These are phyloP conservation scores for Xylaria bambusicola DNA, from an alignment of 495 filamentous ascomycete genomes.

Conservation along the genomic window DNA sequence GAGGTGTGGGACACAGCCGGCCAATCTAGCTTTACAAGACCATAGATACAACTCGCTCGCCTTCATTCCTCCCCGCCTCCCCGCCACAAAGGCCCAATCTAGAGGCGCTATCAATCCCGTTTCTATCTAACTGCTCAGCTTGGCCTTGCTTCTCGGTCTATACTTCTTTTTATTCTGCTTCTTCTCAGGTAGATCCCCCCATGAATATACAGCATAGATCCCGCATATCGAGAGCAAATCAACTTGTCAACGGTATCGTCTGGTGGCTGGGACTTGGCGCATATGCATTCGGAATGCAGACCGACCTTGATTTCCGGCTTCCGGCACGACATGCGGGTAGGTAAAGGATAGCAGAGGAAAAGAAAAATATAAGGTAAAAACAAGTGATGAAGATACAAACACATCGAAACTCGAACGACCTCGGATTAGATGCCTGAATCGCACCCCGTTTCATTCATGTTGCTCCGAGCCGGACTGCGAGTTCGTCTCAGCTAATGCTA, in stretches of 20 bases:
- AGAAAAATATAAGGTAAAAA: slow-evolving; percentile 7
- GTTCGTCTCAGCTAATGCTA: slow-evolving; percentile 9
- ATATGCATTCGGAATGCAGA: slow-evolving; percentile 20
- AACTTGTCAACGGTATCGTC: slow-evolving; percentile 6
- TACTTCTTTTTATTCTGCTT: background rate
- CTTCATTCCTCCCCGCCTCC: background rate
- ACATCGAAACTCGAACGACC: background rate
- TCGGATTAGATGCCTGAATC: too few relatives aligned
- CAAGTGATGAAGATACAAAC: background rate
- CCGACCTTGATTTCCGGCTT: slow-evolving; percentile 21
- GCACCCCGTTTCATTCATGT: background rate
- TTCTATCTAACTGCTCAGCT: background rate
- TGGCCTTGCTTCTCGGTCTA: background rate
- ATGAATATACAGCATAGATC: too few relatives aligned
- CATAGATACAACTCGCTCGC: background rate
- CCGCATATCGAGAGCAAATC: slow-evolving; percentile 7
- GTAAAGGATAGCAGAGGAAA: background rate
- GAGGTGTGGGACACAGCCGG: background rate
- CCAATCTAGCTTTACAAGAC: too few relatives aligned
- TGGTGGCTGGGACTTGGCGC: slow-evolving; percentile 18
- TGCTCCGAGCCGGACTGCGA: slow-evolving; percentile 4
- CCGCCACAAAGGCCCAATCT: too few relatives aligned
- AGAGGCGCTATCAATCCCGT: background rate
- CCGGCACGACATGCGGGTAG: slow-evolving; percentile 4
- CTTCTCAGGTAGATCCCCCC: too few relatives aligned